Evolutionary conservation across 306 rosid species (phyloP), one percentile per base, ranked within the genome.

Genomic region (Corylus americana): DNA sequence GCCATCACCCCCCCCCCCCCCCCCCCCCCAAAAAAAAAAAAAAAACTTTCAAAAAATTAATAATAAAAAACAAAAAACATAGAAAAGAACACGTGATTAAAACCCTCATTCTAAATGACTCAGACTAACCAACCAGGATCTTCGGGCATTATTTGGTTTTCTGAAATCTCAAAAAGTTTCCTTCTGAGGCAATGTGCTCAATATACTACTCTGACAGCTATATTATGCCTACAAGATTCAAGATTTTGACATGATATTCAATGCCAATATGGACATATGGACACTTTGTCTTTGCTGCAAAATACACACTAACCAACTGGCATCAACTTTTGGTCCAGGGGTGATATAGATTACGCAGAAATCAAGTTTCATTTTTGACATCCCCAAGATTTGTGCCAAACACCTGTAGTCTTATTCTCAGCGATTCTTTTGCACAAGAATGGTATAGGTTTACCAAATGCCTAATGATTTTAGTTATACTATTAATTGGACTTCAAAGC

Each of bases 61-160:
- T 0, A 63, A 63, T 12, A 14, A 13, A 6, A 2, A 14, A 11
- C 11, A 27, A 13, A 13, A 31, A 63, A 5, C 13, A 17, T 0
- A 8, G 11, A 18, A 39, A 18, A 37, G 8, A 67, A 39, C 7
- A 18, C 22, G 17, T 17, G 72, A 39, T 18, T 27, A 39, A 42
- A 37, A 18, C 29, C 72, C 51, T 39, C 14, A 4, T 68, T 66
- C 71, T 67, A 17, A 67, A 67, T 10, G 25, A 67, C 25, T 39
- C 49, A 67, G 25, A 67, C 39, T 37, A 37, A 67, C 27, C 49
- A 58, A 35, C 71, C 71, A 68, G 25, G 50, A 42, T 48, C 72
- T 42, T 9, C 42, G 49, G 31, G 16, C 13, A n/a, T 44, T 18
- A 42, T 67, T 68, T 9, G 29, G 71, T 66, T 35, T 66, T 42